A percentile compares a stretch with the other conserved stretches of the same genome.
Evolutionary conservation across 495 filamentous ascomycete genomes (phyloP).

Genomic region (Neurospora africana): DNA sequence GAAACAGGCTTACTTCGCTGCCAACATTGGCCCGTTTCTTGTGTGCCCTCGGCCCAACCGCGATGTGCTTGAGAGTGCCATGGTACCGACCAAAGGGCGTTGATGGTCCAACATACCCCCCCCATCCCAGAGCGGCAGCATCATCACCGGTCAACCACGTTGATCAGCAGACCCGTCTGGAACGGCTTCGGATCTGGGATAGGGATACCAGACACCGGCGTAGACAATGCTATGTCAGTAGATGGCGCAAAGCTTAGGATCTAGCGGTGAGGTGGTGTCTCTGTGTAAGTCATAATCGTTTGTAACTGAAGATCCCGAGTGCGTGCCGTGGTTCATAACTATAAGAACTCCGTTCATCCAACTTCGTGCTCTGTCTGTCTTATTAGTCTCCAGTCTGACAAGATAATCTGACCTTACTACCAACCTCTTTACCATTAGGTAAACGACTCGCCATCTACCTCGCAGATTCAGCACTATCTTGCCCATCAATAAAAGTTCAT

Average conservation of each 20-base stretch:
- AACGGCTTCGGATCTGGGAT: slow-evolving; percentile 1
- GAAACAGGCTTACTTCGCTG: background rate
- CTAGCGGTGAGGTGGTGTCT: slow-evolving; percentile 13
- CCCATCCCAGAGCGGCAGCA: slow-evolving; percentile 5
- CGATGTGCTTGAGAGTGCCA: background rate
- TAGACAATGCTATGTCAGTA: background rate
- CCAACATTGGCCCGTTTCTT: slow-evolving; percentile 1
- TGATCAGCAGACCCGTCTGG: slow-evolving; percentile 22
- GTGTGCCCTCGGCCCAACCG: background rate
- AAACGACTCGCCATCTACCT: background rate
- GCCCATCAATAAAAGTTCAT: background rate
- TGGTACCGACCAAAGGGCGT: slow-evolving; percentile 5
- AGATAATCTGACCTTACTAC: background rate
- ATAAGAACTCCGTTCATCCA: slow-evolving; percentile 2
- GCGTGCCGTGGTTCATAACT: slow-evolving; percentile 5
- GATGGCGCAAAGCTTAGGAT: background rate
- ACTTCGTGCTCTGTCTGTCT: background rate
- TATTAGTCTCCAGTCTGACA: background rate
- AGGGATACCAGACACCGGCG: slow-evolving; percentile 9
- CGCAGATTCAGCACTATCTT: background rate
- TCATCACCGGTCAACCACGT: slow-evolving; percentile 7
- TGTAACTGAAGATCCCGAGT: slow-evolving; percentile 1
- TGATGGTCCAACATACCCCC: slow-evolving; percentile 3
- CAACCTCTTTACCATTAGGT: background rate
- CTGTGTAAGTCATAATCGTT: slow-evolving; percentile 1